A percentile compares a stretch with the other conserved stretches of the same genome.
Evolutionary conservation across 2,329 filamentous ascomycete species (phyloP).

Genomic region (Fusarium sp.): DNA sequence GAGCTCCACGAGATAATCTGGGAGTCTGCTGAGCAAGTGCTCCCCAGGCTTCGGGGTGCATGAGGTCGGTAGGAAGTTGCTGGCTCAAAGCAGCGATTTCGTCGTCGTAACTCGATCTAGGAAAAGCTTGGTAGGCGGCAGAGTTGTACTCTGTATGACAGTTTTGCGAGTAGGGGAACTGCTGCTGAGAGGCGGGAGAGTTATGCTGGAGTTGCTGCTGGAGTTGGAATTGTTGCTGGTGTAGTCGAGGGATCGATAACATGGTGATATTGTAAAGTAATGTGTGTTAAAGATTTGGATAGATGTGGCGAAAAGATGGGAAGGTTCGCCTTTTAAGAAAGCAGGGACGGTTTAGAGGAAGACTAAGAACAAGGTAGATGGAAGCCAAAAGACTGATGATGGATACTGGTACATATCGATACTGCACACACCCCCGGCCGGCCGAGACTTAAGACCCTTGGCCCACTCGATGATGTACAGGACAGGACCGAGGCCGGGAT

Average conservation of each 20-base stretch:
- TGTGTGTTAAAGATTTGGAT: constrained; percentile 38
- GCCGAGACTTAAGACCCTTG: constrained; percentile 25
- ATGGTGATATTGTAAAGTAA: constrained; percentile 40
- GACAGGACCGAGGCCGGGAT: constrained; percentile 22
- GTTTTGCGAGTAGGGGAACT: constrained; percentile 28
- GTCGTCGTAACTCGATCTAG: constrained; percentile 38
- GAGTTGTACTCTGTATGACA: constrained; percentile 36
- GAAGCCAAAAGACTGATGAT: constrained; percentile 36
- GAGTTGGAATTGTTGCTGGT: constrained; percentile 41
- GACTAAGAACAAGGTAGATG: constrained; percentile 20
- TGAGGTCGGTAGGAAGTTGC: constrained; percentile 44
- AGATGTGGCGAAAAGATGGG: constrained; percentile 41
- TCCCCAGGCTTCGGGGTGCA: constrained; percentile 57
- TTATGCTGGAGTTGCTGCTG: constrained; percentile 46
- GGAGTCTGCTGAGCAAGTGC: constrained; percentile 50
- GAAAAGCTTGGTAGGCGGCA: constrained; percentile 28
- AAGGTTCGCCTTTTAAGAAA: constrained; percentile 41
- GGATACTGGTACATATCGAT: constrained; percentile 17
- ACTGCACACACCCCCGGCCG: constrained; percentile 12
- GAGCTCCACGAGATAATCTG: constrained; percentile 53
- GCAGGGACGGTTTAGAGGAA: constrained; percentile 27
- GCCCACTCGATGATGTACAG: constrained; percentile 35
- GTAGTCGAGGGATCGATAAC: constrained; percentile 45
- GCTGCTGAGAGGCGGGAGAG: constrained; percentile 31
- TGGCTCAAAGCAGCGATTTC: constrained; percentile 41